phyloP scores from a whole-genome alignment of 495 filamentous ascomycete genomes.

The Entonaema liquescens region DNA sequence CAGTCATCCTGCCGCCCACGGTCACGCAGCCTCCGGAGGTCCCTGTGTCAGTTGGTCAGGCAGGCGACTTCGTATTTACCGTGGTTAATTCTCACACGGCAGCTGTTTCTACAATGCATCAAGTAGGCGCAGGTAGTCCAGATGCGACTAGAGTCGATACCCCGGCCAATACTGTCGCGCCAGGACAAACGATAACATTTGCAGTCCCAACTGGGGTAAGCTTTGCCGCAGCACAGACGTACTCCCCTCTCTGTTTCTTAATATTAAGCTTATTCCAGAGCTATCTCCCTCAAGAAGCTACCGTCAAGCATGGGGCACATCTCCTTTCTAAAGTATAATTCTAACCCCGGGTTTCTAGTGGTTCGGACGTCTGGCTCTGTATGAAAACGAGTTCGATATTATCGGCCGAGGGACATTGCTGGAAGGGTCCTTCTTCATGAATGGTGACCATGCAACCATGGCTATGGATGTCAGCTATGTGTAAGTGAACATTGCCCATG shows the following conservation, averaged over 20 bases:
- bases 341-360: slow-evolving; percentile 26
- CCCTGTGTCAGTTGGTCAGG: not conserved
- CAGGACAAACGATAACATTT: slow-evolving; percentile 22
- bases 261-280: not conserved
- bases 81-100: slow-evolving; percentile 41
- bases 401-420: slow-evolving; percentile 32
- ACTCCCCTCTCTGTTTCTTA: not conserved
- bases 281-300: not conserved
- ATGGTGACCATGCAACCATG: slow-evolving; percentile 13
- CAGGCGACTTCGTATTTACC: slow-evolving; percentile 36
- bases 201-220: slow-evolving; percentile 39
- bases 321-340: not conserved
- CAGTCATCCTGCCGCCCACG: not conserved
- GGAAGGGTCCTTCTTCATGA: slow-evolving; percentile 34
- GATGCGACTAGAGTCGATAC: slow-evolving; percentile 13
- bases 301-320: too few species aligned
- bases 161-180: slow-evolving; percentile 9
- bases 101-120: slow-evolving; percentile 31
- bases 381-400: slow-evolving; percentile 23
- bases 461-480: slow-evolving; percentile 44
- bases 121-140: slow-evolving; percentile 18
- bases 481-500: slow-evolving; percentile 18
- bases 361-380: slow-evolving; percentile 38
- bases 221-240: not conserved
- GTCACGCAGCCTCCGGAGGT: not conserved